Conservation (phyloP, 139 green algal genomes). For the Chlamydomonas sp. region DNA sequence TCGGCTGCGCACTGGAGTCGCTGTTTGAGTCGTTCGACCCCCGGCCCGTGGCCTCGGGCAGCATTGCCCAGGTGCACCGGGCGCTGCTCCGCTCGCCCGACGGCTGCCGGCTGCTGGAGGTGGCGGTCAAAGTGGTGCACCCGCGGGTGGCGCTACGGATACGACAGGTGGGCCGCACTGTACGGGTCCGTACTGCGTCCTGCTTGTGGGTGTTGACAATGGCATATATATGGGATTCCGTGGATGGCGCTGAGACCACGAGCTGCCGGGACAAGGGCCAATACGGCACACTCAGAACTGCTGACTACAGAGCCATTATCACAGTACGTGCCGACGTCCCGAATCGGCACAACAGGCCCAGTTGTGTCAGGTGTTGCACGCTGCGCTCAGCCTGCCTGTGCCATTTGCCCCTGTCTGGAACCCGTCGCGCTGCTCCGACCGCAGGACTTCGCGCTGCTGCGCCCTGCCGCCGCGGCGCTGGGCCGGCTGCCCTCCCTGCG, state of each 20-base stretch:
- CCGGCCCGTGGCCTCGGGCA: slow-evolving; percentile 88
- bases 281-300: no score
- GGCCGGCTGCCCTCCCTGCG: slow-evolving; percentile 49
- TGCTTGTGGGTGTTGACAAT: neutral
- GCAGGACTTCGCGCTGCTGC: slow-evolving; percentile 92
- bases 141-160: slow-evolving; percentile 86
- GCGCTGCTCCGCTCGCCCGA: slow-evolving; percentile 60
- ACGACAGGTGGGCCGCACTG: slow-evolving; percentile 18
- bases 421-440: neutral
- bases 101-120: slow-evolving; percentile 30
- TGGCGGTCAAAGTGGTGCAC: slow-evolving; percentile 93
- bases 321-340: no score
- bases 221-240: no score
- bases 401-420: neutral
- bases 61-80: slow-evolving; percentile 91
- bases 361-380: no score
- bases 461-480: slow-evolving; percentile 58
- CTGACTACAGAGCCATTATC: no score
- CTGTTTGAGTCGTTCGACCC: slow-evolving; percentile 91
- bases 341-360: no score
- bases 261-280: no score
- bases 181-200: neutral
- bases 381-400: neutral
- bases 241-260: no score
- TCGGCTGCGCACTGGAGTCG: slow-evolving; percentile 72